A percentile compares a stretch with the other conserved stretches of the same genome.
Conservation (phyloP, 2,329 filamentous ascomycete genomes). For the Penicillium aurantiogriseum region DNA sequence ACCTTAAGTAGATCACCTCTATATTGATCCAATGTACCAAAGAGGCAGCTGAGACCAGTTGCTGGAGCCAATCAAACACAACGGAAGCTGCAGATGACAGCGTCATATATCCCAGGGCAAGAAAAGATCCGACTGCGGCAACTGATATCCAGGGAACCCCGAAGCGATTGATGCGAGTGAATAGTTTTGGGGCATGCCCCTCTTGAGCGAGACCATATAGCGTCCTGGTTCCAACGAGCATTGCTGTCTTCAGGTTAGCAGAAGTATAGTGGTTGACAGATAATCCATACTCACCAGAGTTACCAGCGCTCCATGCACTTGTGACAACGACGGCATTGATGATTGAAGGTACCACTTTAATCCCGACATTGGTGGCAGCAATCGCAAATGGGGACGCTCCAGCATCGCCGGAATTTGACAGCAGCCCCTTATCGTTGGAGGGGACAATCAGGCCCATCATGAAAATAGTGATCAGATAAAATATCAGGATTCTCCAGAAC, state of each 20-base stretch:
- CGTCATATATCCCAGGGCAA: constrained; percentile 63
- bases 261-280: not conserved
- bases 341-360: constrained; percentile 1
- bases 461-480: constrained; percentile 54
- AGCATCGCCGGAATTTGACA: constrained; percentile 17
- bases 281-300: constrained; percentile 25
- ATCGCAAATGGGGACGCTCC: constrained; percentile 31
- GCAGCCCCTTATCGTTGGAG: constrained; percentile 47
- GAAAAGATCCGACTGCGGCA: constrained; percentile 51
- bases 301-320: constrained; percentile 39
- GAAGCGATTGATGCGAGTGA: constrained; percentile 42
- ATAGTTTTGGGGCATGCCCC: constrained; percentile 33
- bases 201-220: constrained; percentile 39
- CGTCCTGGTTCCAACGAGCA: constrained; percentile 34
- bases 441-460: constrained; percentile 44
- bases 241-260: constrained; percentile 2
- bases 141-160: constrained; percentile 55
- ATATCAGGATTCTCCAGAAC: constrained; percentile 53
- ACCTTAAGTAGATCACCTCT: constrained; percentile 53
- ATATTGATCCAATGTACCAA: constrained; percentile 61
- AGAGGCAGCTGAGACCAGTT: constrained; percentile 48
- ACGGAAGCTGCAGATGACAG: constrained; percentile 52
- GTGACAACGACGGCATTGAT: constrained; percentile 7
- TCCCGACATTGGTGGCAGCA: constrained; percentile 46
- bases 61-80: constrained; percentile 66